Percentiles rank a stretch among this genome's conserved stretches.
Conservation (phyloP, 2,329 filamentous ascomycete species). For the Ophiostoma ulmi region DNA sequence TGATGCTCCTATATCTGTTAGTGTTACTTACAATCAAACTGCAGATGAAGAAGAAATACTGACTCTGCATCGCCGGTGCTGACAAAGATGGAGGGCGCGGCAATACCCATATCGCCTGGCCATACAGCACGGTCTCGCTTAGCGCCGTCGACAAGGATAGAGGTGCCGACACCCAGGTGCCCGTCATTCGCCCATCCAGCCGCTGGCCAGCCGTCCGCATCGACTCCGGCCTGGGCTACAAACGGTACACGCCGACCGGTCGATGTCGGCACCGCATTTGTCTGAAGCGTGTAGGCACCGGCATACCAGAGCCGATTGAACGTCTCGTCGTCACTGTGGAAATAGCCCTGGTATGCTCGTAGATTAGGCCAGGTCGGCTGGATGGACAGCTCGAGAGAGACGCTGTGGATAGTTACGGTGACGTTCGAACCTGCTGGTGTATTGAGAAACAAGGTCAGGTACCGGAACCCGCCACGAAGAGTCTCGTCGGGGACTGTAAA, state of each 20-base stretch:
- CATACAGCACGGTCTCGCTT: constrained; percentile 25
- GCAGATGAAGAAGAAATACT: background rate
- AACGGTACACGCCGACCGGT: constrained; percentile 35
- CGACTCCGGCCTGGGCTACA: constrained; percentile 21
- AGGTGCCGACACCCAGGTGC: constrained; percentile 33
- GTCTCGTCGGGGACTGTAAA: constrained; percentile 40
- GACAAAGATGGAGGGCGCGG: constrained; percentile 46
- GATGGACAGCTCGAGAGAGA: constrained; percentile 37
- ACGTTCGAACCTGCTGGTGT: background rate
- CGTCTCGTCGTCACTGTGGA: constrained; percentile 44
- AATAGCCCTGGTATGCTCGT: constrained; percentile 51
- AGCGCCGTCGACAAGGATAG: constrained; percentile 30
- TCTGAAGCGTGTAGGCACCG: constrained; percentile 45
- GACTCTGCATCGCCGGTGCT: constrained; percentile 46
- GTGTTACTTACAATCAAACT: too few relatives aligned
- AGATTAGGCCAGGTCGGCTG: constrained; percentile 44
- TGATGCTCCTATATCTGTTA: constrained; percentile 33
- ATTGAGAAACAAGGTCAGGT: constrained; percentile 43
- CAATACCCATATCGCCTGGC: constrained; percentile 41
- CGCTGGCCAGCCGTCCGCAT: background rate
- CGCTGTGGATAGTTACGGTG: constrained; percentile 32
- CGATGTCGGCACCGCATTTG: constrained; percentile 34
- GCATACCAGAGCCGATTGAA: constrained; percentile 52
- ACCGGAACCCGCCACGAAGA: constrained; percentile 49
- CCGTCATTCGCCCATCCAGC: constrained; percentile 39